A percentile compares a stretch with the other conserved stretches of the same genome.
These are phyloP conservation scores for Fraxinus floribunda DNA, from an alignment of 305 asterid genomes.

Conservation along the genomic window DNA sequence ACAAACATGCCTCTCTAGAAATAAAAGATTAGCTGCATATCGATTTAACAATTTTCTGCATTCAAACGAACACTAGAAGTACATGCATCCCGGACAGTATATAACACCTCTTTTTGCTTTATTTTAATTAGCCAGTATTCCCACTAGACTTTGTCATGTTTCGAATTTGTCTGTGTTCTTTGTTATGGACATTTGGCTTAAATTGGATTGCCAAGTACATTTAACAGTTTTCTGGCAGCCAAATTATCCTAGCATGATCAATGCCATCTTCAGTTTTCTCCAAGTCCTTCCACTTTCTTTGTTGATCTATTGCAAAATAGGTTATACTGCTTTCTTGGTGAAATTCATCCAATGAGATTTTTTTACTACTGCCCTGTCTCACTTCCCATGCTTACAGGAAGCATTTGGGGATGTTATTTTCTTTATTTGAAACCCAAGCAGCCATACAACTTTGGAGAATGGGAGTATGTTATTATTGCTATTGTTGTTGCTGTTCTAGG, in stretches of 20 bases:
- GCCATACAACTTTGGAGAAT: neutral
- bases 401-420: neutral
- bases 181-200: neutral
- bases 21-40: neutral
- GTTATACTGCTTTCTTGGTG: neutral
- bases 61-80: conserved; percentile 1
- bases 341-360: neutral
- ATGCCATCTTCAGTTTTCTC: neutral
- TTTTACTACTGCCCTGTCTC: neutral
- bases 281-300: conserved; percentile 1
- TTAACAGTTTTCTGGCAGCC: neutral
- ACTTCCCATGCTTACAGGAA: neutral
- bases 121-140: neutral
- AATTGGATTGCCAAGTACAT: neutral
- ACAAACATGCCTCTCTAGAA: conserved; percentile 21
- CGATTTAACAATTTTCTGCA: neutral
- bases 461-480: neutral
- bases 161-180: neutral
- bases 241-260: neutral
- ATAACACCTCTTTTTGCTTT: neutral
- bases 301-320: neutral
- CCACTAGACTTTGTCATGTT: neutral
- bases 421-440: neutral
- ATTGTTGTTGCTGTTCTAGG: neutral
- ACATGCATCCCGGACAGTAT: conserved; percentile 9